Evolutionary conservation across 1,284 basidiomycete species (phyloP).

Genomic region (Apiotrichum siamense): DNA sequence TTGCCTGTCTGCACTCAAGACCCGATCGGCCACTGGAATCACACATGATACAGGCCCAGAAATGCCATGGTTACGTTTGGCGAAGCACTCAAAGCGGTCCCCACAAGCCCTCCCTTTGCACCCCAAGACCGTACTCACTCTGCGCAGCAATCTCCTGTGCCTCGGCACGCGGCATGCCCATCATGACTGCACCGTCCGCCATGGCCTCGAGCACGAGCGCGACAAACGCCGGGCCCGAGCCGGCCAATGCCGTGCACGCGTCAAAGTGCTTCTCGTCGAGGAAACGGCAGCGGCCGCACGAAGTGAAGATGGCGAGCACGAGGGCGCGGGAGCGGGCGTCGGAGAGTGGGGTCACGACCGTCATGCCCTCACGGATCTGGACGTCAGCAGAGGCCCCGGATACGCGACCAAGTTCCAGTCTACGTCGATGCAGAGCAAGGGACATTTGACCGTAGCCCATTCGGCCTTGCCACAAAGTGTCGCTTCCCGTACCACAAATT

Average conservation of each 20-base stretch:
- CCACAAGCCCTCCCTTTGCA: no score
- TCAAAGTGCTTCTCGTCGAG: slow-evolving; percentile 97
- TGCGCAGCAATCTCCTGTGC: slow-evolving; percentile 93
- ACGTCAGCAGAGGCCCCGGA: background rate
- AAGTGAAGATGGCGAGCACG: slow-evolving; percentile 86
- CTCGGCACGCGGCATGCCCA: slow-evolving; percentile 91
- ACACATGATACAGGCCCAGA: no score
- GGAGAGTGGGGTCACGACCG: slow-evolving; percentile 62
- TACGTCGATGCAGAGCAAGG: no score
- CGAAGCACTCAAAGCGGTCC: no score
- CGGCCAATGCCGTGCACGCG: slow-evolving; percentile 92
- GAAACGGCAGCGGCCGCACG: slow-evolving; percentile 87
- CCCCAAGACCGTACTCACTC: slow-evolving; percentile 55
- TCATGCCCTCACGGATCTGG: slow-evolving; percentile 96
- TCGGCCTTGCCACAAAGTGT: no score
- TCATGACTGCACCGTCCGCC: slow-evolving; percentile 99
- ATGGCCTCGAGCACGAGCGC: slow-evolving; percentile 97
- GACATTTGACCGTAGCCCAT: no score
- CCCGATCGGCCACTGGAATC: no score
- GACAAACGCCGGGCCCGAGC: slow-evolving; percentile 94
- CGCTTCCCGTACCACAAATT: no score
- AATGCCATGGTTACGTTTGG: no score
- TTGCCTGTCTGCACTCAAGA: no score
- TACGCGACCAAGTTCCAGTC: no score
- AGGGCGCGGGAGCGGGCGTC: slow-evolving; percentile 58